Evolutionary conservation across 2,329 filamentous ascomycete genomes (phyloP), one percentile per base, ranked within the genome.

Genomic region (Cryoendolithus antarcticus): DNA sequence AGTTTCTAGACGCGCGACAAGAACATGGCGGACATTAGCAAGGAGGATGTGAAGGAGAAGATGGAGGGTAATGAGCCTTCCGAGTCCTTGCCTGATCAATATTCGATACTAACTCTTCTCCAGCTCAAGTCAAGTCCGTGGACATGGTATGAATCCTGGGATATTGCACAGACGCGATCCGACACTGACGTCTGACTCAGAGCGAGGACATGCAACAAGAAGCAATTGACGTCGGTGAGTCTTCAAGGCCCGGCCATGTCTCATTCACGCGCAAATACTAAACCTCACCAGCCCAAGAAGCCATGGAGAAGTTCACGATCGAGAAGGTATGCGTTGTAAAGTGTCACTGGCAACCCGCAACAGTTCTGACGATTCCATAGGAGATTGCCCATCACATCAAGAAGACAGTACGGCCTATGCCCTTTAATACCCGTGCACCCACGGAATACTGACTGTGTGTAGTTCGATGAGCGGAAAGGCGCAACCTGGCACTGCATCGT

Each of bases 401-500:
- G 74, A 82, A 83, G 64, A 88, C 86, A 59, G 86, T 93, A 64
- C 52, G 46, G 15, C 5, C 15, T 19, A 3, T 19, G 15, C 15
- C 15, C 15, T 19, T 5, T 19, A 5, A 19, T 19, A 3, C 15
- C 15, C 19, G 15, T 19, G 3, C 15, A 19, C 4, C 24, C n/a
- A 12, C 9, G 9, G 4, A 24, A 9, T 30, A 27, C 43, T 48
- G 35, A 50, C 32, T 9, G 9, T 9, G 8, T n/a, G 38, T 55
- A 96, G 89, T 96, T 98, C 57, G 91, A 98, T 62, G 83, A 85
- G 57, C 82, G 88, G 60, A 95, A 95, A 70, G 91, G 91, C 29
- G 88, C 89, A 47, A 98, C 91, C 61, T 98, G 89, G 91, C 91
- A 98, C 67, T 98, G 91, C 67, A 95, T 98, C 52, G 91, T 98